Evolutionary conservation across 805 yeast genomes (phyloP), one percentile per base, ranked within the genome.

Genomic region (Kuraishia capsulata): DNA sequence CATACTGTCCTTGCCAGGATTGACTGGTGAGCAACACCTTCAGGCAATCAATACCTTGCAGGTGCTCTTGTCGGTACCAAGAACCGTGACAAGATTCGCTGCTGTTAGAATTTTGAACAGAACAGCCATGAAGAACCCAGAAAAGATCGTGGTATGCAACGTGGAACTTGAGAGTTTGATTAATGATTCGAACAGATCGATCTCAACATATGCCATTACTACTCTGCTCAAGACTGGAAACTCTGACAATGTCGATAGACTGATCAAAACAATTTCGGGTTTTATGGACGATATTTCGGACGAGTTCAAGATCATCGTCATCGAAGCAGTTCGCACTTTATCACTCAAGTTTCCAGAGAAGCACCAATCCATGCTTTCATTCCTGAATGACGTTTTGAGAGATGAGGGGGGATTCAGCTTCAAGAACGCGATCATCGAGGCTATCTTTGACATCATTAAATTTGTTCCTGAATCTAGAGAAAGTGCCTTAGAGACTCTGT

Each of bases 131-230:
- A 74, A 71, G 47, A 76, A 78, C 44, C 96, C 97, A 6, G 85
- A 81, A 49, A 81, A 77, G 51, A 73, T 82, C 37, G 77, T 83
- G 45, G 73, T 75, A 33, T 87, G 94, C 59, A 92, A 87, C 55
- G 65, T 72, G 37, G 97, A 89, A 58, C 73, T 92, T 53, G 97
- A 92, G 63, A 65, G 77, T 24, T 71, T 92, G 57, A 85, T 92
- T 52, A 81, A 81, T 55, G 97, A 90, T 59, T 58, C 89, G 20
- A 88, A 86, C 64, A 78, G 96, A 63, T 81, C 96, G 25, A 78
- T 92, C 47, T 90, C 97, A 11, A 92, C 98, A 13, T 90, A 87
- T 61, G 97, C 98, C 20, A 92, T 92, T 57, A 92, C 97, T 25
- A 90, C 97, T 2, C 69, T 92, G 54, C 75, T 92, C 60, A 92